Evolutionary conservation across 441 rosid genomes (phyloP).

Genomic region (Erodium moschatum): DNA sequence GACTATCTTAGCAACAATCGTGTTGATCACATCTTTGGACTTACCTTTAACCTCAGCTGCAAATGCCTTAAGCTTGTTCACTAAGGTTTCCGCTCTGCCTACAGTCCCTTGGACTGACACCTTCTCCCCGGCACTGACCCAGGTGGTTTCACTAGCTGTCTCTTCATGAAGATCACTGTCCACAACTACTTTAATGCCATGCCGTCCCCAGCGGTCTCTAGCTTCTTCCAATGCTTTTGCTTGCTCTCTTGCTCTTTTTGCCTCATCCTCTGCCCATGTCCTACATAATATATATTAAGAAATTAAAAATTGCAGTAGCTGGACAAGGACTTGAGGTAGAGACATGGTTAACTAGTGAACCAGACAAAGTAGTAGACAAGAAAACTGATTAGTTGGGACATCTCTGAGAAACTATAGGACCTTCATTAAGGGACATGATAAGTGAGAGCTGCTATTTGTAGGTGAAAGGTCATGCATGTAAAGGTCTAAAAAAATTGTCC

Average conservation of each 20-base stretch:
- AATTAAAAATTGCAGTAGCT: constrained; percentile 12
- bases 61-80: constrained; percentile 53
- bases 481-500: too few species aligned
- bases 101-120: constrained; percentile 48
- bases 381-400: not conserved
- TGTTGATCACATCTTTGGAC: constrained; percentile 44
- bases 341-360: not conserved
- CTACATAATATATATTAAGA: constrained; percentile 25
- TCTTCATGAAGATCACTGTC: constrained; percentile 66
- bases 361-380: not conserved
- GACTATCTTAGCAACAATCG: constrained; percentile 38
- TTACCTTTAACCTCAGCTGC: constrained; percentile 44
- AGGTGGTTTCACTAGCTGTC: constrained; percentile 44
- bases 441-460: not conserved
- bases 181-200: constrained; percentile 74
- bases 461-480: not conserved
- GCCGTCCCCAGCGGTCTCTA: constrained; percentile 75
- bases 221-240: constrained; percentile 80
- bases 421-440: too few species aligned
- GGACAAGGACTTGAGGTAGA: not conserved
- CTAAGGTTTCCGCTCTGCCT: constrained; percentile 50
- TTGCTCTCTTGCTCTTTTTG: constrained; percentile 72
- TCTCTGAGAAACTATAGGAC: not conserved
- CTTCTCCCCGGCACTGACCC: constrained; percentile 49
- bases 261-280: constrained; percentile 94